A percentile compares a stretch with the other conserved stretches of the same genome.
Conservation (phyloP, 192 early-diverging fungal genomes). For the Pecoramyces ruminantium region DNA sequence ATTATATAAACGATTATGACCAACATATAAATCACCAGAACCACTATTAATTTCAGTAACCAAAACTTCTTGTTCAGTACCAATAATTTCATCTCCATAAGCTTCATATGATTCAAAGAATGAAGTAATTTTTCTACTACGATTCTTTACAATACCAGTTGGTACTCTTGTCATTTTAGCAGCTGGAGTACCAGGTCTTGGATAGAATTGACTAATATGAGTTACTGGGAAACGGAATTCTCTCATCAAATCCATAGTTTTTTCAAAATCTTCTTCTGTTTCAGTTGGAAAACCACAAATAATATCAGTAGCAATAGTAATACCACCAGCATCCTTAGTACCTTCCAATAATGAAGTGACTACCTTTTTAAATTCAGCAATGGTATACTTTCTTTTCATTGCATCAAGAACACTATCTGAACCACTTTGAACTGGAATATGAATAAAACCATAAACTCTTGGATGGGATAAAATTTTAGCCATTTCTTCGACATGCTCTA, state of each 20-base stretch:
- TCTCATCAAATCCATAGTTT: conserved; percentile 21
- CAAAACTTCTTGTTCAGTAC: conserved; percentile 10
- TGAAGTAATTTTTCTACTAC: conserved; percentile 16
- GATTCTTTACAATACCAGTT: conserved; percentile 23
- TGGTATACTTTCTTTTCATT: conserved; percentile 30
- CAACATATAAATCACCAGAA: conserved; percentile 21
- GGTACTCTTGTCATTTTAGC: conserved; percentile 20
- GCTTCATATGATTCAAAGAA: conserved; percentile 23
- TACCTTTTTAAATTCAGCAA: conserved; percentile 21
- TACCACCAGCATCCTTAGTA: conserved; percentile 11
- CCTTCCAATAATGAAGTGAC: conserved; percentile 10
- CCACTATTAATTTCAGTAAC: conserved; percentile 27
- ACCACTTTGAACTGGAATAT: conserved; percentile 38
- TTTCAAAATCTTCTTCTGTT: conserved; percentile 24
- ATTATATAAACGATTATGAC: conserved; percentile 26
- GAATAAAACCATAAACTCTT: conserved; percentile 35
- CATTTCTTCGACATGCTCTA: conserved; percentile 27
- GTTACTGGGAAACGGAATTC: conserved; percentile 23
- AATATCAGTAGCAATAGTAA: conserved; percentile 32
- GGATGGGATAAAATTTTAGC: conserved; percentile 26
- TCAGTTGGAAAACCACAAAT: conserved; percentile 44
- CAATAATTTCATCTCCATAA: conserved; percentile 9
- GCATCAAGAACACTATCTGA: conserved; percentile 21
- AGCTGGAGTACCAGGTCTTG: conserved; percentile 39
- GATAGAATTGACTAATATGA: conserved; percentile 42